Evolutionary conservation across 2,329 filamentous ascomycete species (phyloP).

Genomic region (Ceratocystis variospora): DNA sequence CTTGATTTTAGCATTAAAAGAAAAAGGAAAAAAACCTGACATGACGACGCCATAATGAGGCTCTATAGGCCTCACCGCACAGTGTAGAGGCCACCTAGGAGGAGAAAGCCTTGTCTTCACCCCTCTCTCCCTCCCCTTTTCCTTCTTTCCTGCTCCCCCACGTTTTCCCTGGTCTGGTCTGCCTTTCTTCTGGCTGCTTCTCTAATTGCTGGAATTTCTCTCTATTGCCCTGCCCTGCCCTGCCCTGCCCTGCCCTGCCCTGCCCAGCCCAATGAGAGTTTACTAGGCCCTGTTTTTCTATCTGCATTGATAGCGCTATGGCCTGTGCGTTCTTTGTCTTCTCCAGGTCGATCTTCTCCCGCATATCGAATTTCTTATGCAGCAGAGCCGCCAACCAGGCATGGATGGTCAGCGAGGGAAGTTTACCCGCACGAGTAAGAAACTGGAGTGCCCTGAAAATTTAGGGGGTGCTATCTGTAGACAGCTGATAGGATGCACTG

Average conservation of each 20-base stretch:
- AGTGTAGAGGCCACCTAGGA: not conserved
- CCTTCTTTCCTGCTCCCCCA: not conserved
- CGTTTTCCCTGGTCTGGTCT: not conserved
- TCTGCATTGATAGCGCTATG: not conserved
- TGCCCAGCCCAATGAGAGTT: not conserved
- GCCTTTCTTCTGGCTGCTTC: not conserved
- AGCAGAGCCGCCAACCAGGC: not conserved
- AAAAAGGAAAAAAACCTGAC: not conserved
- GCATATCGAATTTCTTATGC: not conserved
- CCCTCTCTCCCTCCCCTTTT: not conserved
- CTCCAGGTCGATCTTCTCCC: not conserved
- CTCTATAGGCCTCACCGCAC: not conserved
- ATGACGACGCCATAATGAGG: not conserved
- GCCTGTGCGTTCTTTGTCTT: not conserved
- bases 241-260: not conserved
- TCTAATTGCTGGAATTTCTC: not conserved
- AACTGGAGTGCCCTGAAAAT: not conserved
- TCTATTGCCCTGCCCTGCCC: not conserved
- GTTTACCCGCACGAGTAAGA: slow-evolving; percentile 4
- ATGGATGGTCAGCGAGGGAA: not conserved
- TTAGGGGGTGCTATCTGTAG: not conserved
- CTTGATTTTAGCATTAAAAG: not conserved
- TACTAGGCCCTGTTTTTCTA: not conserved
- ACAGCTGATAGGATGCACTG: not conserved
- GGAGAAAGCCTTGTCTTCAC: not conserved